Evolutionary conservation across 164 flowering plant genomes (phyloP).

Genomic region (Pachysandra terminalis): DNA sequence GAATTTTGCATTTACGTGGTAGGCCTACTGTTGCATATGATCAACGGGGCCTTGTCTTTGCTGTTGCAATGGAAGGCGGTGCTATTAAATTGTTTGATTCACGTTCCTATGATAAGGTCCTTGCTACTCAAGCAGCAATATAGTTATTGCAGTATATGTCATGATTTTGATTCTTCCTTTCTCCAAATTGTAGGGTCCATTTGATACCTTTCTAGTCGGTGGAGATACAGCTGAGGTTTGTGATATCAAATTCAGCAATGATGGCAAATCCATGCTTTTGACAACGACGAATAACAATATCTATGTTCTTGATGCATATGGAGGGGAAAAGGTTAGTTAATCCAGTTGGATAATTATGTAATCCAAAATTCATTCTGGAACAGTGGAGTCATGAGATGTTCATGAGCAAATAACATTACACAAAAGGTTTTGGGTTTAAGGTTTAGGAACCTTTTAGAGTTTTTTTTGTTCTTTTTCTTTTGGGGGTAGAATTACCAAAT

Average conservation of each 20-base stretch:
- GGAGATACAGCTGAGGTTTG: slow-evolving; percentile 97
- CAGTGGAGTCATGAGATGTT: too few relatives aligned
- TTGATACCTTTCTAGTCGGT: slow-evolving; percentile 94
- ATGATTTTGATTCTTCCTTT: slow-evolving; percentile 1
- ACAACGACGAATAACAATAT: slow-evolving; percentile 83
- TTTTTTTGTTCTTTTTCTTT: too few relatives aligned
- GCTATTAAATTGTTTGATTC: slow-evolving; percentile 97
- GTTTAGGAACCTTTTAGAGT: too few relatives aligned
- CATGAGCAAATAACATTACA: too few relatives aligned
- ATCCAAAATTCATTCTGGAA: background rate
- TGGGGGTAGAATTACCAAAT: too few relatives aligned
- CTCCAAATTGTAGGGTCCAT: slow-evolving; percentile 73
- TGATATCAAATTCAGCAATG: slow-evolving; percentile 97
- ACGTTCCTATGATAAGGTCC: slow-evolving; percentile 95
- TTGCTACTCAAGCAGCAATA: slow-evolving; percentile 6
- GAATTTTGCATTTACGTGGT: slow-evolving; percentile 84
- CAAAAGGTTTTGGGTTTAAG: too few relatives aligned
- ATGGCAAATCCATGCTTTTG: slow-evolving; percentile 95
- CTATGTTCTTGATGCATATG: slow-evolving; percentile 94
- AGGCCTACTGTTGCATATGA: slow-evolving; percentile 96
- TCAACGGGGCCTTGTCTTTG: slow-evolving; percentile 98
- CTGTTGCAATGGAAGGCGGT: slow-evolving; percentile 99
- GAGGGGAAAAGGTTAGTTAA: slow-evolving; percentile 81
- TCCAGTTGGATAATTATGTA: background rate
- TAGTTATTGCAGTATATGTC: background rate